Base-by-base conservation (phyloP, 805 yeast species). In the Candida lessepsii region DNA sequence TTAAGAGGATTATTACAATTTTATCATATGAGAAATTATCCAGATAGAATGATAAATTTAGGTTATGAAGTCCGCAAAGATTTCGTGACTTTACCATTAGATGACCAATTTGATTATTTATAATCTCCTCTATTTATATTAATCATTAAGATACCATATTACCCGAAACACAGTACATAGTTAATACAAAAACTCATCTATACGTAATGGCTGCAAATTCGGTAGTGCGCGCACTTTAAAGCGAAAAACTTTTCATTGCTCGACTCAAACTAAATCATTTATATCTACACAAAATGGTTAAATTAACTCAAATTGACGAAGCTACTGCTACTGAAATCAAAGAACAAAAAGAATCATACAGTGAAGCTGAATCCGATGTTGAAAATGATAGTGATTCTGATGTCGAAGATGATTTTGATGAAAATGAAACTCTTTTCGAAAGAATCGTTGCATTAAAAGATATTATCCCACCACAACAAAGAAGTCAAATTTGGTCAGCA, bases 401-500 rank as follows among this genome's bases (percentile, higher is more conserved):
- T 38, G 59, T 62, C 40, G 83, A 81, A 43, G 87, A 81, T 47
- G 95, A 86, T 52, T 86, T 78, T 50, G 87, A 86, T 60, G 86
- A 81, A 57, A 79, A 82, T 58, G 99, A 93, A 73, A 82, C 96
- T 23, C 50, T 93, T 13, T 65, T 73, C 45, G 98, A 93, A 54
- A 85, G 99, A 77, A 63, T 93, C 48, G 78, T 79, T 47, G 99
- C 99, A 37, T 77, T 93, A 56, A 88, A 83, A 65, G 97, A 93
- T 61, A 86, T 91, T 40, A 71, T 93, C 37, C 87, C 97, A 34
- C 97, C 97, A 52, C 76, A 76, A 52, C 89, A 86, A 63, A 84
- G 98, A 71, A 60, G 60, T 36, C 58, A 56, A 29, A 53, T 69
- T 52, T 50, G 64, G 45, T 61, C 71, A 30, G 64, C 77, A 28